Evolutionary conservation across 495 filamentous ascomycete genomes (phyloP).

Genomic region (Aspergillus asperescens): DNA sequence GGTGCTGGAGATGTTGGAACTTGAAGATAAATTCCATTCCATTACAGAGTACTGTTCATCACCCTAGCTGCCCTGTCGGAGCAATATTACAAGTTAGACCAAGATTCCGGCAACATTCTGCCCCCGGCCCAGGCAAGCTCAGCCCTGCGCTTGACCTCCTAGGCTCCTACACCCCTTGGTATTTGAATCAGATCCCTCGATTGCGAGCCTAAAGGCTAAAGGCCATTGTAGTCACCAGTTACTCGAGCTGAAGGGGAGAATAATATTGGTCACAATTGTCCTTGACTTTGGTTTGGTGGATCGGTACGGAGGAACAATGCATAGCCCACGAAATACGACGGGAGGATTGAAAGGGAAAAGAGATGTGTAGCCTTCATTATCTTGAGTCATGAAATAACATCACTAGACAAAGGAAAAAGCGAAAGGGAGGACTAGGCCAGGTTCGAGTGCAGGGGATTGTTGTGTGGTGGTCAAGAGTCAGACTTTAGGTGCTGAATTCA

Average conservation of each 20-base stretch:
- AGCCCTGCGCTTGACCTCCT: not conserved
- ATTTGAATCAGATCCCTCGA: not conserved
- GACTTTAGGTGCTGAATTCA: conserved; percentile 3
- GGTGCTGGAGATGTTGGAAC: not conserved
- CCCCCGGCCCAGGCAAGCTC: not conserved
- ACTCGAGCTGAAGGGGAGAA: not conserved
- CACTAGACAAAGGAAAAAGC: not conserved
- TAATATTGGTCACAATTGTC: not conserved
- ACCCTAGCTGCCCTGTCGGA: not conserved
- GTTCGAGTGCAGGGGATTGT: not conserved
- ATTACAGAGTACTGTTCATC: not conserved
- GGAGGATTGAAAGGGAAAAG: no score
- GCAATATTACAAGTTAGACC: not conserved
- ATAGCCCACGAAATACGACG: no score
- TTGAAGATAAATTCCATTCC: not conserved
- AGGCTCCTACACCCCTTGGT: not conserved
- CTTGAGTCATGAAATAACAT: no score
- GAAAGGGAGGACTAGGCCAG: not conserved
- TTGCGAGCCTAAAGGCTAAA: not conserved
- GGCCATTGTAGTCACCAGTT: not conserved
- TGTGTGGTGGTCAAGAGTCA: conserved; percentile 1
- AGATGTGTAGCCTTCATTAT: not conserved
- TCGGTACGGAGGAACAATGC: no score
- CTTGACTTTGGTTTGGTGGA: not conserved
- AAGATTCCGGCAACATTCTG: not conserved